A percentile compares a stretch with the other conserved stretches of the same genome.
Conservation (phyloP, 2,329 filamentous ascomycete species). For the Coniella vitis region DNA sequence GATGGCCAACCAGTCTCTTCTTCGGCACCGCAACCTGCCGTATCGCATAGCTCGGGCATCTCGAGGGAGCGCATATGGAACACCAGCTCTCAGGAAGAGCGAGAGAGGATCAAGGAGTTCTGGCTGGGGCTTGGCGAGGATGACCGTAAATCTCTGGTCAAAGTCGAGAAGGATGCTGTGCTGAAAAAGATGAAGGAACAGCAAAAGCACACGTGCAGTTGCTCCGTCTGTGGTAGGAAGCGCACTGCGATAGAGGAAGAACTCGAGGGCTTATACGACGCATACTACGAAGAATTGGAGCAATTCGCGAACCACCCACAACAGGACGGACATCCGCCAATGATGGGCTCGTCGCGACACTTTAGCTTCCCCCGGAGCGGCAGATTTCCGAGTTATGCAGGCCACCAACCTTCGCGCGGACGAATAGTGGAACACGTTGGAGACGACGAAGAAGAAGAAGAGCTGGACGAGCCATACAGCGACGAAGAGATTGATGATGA, state of each 20-base stretch:
- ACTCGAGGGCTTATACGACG: conserved; percentile 93
- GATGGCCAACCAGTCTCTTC: conserved; percentile 26
- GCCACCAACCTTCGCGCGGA: conserved; percentile 65
- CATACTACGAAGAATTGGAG: conserved; percentile 96
- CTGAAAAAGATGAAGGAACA: conserved; percentile 99
- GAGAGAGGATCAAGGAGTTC: conserved; percentile 95
- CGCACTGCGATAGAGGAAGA: conserved; percentile 97
- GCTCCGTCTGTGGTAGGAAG: conserved; percentile 93
- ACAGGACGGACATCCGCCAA: conserved; percentile 64
- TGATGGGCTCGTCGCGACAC: conserved; percentile 61
- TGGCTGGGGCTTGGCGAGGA: conserved; percentile 93
- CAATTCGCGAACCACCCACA: conserved; percentile 78
- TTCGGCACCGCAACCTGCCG: conserved; percentile 23
- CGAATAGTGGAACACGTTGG: conserved; percentile 64
- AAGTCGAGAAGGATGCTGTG: conserved; percentile 97
- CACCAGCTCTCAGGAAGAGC: conserved; percentile 86
- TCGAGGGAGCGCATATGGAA: conserved; percentile 93
- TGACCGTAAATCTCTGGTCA: conserved; percentile 89
- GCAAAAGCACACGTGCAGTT: conserved; percentile 98
- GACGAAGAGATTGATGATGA: conserved; percentile 65
- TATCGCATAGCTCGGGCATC: conserved; percentile 35
- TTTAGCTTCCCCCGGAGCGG: conserved; percentile 38
- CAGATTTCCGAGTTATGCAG: conserved; percentile 44
- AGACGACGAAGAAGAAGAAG: conserved; percentile 50
- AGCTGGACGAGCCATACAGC: conserved; percentile 47